Base-by-base conservation (phyloP, 306 rosid genomes). In the Chamaecrista fasciculata region DNA sequence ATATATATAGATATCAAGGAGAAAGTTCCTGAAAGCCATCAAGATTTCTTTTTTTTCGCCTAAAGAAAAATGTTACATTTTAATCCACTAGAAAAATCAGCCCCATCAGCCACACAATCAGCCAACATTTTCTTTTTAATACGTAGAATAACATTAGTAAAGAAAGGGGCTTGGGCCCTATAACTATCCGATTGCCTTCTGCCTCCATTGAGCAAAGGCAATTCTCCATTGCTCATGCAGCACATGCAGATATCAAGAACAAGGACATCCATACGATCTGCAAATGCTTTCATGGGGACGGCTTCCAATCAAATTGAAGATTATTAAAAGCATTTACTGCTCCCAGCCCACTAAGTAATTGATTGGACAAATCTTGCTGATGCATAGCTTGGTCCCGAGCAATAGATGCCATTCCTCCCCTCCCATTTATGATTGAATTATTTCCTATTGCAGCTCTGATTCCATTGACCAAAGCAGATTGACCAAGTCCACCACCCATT, bases 241-340 rank as follows among this genome's bases (percentile, higher is more conserved):
- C 88, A 75, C 49, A 81, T 65, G 80, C 89, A 82, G 81, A 89
- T 58, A 1, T 53, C 47, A 53, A 62, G 64, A 79, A 61, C 72
- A 69, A 24, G 51, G 76, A 63, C 77, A 49, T 24, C 53, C 62
- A 56, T 60, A 61, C 53, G 74, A 72, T 77, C 74, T 48, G 77
- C 2, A 28, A 53, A 71, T 70, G 80, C 65, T 58, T 69, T 87
- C 85, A 87, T 23, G 93, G 96, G 21, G 94, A 86, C 10, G 87
- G 73, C 77, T 87, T 93, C 92, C 97, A 93, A 76, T 87, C 96
- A 74, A 78, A 92, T 79, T 83, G 96, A 82, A 88, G 84, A 83
- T 82, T 90, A 65, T 69, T 90, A 72, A 78, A 93, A 50, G 91
- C 84, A 40, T 88, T 88, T 40, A 75, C 93, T 8, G 96, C 87